Base-by-base conservation (phyloP, 73 alveolate species). In the Paramecium primaurelia region DNA sequence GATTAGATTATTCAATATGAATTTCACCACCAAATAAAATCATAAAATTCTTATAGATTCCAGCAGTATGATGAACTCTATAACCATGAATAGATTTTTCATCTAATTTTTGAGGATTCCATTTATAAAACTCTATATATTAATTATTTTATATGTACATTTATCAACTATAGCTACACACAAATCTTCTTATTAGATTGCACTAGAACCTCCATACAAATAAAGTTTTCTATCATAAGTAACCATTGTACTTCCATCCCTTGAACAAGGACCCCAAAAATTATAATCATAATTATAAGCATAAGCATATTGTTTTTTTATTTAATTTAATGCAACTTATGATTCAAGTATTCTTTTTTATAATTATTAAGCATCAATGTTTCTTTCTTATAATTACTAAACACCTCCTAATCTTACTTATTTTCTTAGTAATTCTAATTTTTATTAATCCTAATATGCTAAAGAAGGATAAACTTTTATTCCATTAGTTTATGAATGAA, bases 51-150 rank as follows among this genome's bases (percentile, higher is more conserved):
- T 44, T 80, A 47, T 80, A 49, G 20, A 80, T 44, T 32, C 77
- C 58, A 18, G 91, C 91, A n/a, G 91, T 4, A 45, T 80, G 91
- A 80, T 80, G 75, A 25, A 25, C 75, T 26, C 91, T 40, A 49
- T 49, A 45, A 0, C 91, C 91, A 22, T 40, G 22, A 16, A 37
- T n/a, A 2, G 60, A 22, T 47, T 80, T 80, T 47, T 80, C 77
- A 25, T 80, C 91, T 26, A 80, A 49, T 47, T 80, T 80, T 40
- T 14, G 18, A 18, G 75, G 73, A 45, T 18, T 80, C 91, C 91
- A 80, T 47, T 80, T 80, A 16, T 80, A 80, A 36, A 45, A 45
- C 38, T 80, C 84, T 64, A 64, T 34, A 6, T 59, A 16, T 7
- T 4, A 1, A 11, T 26, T 49, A 49, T 49, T 14, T 16, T 0